These are phyloP conservation scores for Rosellinia necatrix DNA, from an alignment of 2,329 filamentous ascomycete species.

Conservation along the genomic window DNA sequence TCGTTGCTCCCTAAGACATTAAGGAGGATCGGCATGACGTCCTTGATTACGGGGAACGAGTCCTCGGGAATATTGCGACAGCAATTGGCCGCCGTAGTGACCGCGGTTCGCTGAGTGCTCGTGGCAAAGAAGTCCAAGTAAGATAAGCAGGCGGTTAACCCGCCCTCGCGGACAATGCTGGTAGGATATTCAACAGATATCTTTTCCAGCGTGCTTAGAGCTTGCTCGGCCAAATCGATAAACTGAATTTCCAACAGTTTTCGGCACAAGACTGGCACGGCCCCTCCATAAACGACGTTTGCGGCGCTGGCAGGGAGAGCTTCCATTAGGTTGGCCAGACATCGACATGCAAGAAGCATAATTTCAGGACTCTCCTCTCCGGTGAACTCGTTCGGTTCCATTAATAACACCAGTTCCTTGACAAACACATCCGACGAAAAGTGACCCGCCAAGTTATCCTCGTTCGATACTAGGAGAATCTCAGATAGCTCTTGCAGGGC, in stretches of 20 bases:
- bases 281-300: slow-evolving; percentile 96
- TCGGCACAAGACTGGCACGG: slow-evolving; percentile 90
- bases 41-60: slow-evolving; percentile 86
- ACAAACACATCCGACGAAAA: slow-evolving; percentile 95
- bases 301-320: slow-evolving; percentile 89
- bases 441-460: slow-evolving; percentile 93
- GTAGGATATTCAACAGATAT: slow-evolving; percentile 95
- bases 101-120: slow-evolving; percentile 92
- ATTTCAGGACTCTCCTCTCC: slow-evolving; percentile 93
- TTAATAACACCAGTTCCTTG: slow-evolving; percentile 87
- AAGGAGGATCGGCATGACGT: slow-evolving; percentile 95
- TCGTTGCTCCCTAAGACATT: slow-evolving; percentile 91
- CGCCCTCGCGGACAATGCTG: slow-evolving; percentile 93
- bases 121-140: slow-evolving; percentile 98
- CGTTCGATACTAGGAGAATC: slow-evolving; percentile 89
- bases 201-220: slow-evolving; percentile 93
- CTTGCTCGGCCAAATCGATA: slow-evolving; percentile 96
- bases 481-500: slow-evolving; percentile 93
- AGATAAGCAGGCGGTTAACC: slow-evolving; percentile 90
- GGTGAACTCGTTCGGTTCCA: slow-evolving; percentile 84
- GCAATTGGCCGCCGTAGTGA: slow-evolving; percentile 97
- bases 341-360: slow-evolving; percentile 95
- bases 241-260: slow-evolving; percentile 96
- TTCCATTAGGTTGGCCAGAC: slow-evolving; percentile 96
- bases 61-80: slow-evolving; percentile 96